Base-by-base conservation (phyloP, 306 rosid species). In the Sicyos edulis region DNA sequence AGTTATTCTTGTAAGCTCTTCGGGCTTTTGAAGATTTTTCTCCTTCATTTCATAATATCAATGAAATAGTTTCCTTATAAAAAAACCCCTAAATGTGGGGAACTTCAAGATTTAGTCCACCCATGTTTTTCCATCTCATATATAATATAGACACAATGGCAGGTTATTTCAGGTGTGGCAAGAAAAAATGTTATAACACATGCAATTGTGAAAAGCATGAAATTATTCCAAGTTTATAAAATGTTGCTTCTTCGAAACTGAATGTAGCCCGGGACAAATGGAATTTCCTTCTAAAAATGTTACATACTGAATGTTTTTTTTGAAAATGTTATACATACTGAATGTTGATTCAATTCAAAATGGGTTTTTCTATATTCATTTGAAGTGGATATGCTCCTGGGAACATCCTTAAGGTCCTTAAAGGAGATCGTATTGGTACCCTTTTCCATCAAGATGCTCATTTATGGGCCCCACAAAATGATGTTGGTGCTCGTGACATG, bases 361-460 rank as follows among this genome's bases (percentile, higher is more conserved):
- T 0, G 42, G 55, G 70, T 8, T 11, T 71, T 47, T 16, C 51
- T 68, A 51, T 53, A 71, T 66, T 75, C 74, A 70, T 76, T 76
- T 83, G 66, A 71, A 93, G 99, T 82, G 99, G 99, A 54, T 87
- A 8, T 65, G 88, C 92, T 42, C 78, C 92, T 55, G 97, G 73
- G 75, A 91, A 86, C 80, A 83, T 93, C 74, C 71, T 77, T 71
- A 91, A 86, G 86, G 89, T 93, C 76, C 89, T 93, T 80, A 85
- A 89, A 86, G 99, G 99, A 72, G 88, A 93, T 73, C 80, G 82
- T 55, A 70, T 88, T 74, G 97, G 99, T 75, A 93, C 99, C 77
- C 96, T 93, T 70, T 93, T 93, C 74, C 99, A 93, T 76, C 88
- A 81, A 81, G 90, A 93, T 85, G 97, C 97, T 7, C 88, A 87